A percentile compares a stretch with the other conserved stretches of the same genome.
Evolutionary conservation across 2,329 filamentous ascomycete species (phyloP).

Genomic region (Rhytidhysteron rufulum): DNA sequence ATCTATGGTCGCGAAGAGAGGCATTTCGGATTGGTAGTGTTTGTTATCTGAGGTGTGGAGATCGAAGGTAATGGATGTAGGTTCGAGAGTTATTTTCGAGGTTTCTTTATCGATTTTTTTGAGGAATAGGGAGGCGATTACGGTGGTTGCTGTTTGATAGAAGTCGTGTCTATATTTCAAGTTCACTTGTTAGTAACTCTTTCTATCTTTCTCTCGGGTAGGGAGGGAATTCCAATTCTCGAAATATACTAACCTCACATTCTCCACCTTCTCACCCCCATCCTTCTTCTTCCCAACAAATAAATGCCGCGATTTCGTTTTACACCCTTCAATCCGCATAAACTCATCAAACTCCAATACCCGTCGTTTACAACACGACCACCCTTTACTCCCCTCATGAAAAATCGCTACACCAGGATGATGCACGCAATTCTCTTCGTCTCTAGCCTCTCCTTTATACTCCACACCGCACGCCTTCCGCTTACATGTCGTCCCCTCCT

Average conservation of each 20-base stretch:
- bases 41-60: slow-evolving; percentile 84
- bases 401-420: slow-evolving; percentile 91
- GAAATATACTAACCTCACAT: slow-evolving; percentile 60
- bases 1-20: slow-evolving; percentile 75
- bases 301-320: slow-evolving; percentile 74
- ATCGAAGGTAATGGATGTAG: slow-evolving; percentile 66
- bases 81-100: slow-evolving; percentile 68
- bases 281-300: slow-evolving; percentile 77
- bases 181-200: slow-evolving; percentile 7
- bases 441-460: slow-evolving; percentile 54
- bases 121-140: slow-evolving; percentile 89
- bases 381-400: slow-evolving; percentile 97
- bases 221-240: too few relatives aligned
- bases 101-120: slow-evolving; percentile 91
- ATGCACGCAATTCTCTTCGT: slow-evolving; percentile 75
- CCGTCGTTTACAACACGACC: slow-evolving; percentile 91
- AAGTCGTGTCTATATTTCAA: slow-evolving; percentile 70
- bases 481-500: slow-evolving; percentile 71
- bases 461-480: slow-evolving; percentile 67
- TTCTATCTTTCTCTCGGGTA: background rate
- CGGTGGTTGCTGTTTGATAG: slow-evolving; percentile 82
- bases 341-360: slow-evolving; percentile 98
- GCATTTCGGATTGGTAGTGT: slow-evolving; percentile 70
- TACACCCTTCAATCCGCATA: slow-evolving; percentile 90
- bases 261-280: slow-evolving; percentile 64